Percentiles rank a stretch among this genome's conserved stretches.
phyloP scores from a whole-genome alignment of 2,329 filamentous ascomycete species.

The Aspergillus oerlinghausenensis region DNA sequence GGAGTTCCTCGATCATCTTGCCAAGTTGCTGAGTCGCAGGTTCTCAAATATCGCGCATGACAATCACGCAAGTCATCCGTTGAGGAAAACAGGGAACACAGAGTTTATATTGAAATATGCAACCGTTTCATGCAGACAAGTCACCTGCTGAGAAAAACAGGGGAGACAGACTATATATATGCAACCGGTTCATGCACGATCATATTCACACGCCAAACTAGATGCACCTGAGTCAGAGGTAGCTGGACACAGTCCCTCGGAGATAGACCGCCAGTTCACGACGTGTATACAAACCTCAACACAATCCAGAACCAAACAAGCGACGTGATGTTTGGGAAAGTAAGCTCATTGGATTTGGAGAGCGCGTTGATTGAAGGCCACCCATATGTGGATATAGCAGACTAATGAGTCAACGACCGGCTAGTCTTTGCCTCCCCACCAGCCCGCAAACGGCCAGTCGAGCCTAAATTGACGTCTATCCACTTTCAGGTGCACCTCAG shows the following conservation, averaged over 20 bases:
- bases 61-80: neutral
- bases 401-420: neutral
- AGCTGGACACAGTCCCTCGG: neutral
- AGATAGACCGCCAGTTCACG: neutral
- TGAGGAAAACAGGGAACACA: no score
- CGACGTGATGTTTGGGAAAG: neutral
- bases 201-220: neutral
- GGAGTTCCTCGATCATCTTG: conserved; percentile 46
- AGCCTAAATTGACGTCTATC: conserved; percentile 1
- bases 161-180: neutral
- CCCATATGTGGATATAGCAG: neutral
- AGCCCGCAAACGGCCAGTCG: neutral
- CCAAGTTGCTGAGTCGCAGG: neutral
- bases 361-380: neutral
- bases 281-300: neutral
- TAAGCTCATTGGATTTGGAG: neutral
- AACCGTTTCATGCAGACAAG: neutral
- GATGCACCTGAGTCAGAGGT: neutral
- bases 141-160: neutral
- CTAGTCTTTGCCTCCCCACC: neutral
- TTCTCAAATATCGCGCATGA: neutral
- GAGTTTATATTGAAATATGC: neutral
- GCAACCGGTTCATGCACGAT: neutral
- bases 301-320: neutral
- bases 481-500: conserved; percentile 3